phyloP scores from a whole-genome alignment of 331 rosid species.

The Cydonia oblonga region DNA sequence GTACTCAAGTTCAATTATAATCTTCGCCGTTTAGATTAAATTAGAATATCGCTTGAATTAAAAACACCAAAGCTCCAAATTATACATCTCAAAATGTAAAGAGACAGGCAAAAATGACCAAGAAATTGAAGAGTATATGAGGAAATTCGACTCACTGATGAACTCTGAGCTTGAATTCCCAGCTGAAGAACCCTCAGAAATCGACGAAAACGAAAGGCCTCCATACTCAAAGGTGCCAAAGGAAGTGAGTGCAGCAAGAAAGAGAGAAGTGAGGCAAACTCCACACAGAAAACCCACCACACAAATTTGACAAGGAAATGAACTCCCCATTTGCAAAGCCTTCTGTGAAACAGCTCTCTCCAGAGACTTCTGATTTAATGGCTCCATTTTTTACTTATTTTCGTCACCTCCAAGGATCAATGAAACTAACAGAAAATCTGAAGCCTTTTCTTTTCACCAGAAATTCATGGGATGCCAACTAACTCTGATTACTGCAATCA shows the following conservation, averaged over 20 bases:
- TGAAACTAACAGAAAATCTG: background rate
- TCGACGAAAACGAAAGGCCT: conserved; percentile 38
- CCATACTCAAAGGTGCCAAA: conserved; percentile 49
- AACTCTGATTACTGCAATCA: conserved; percentile 26
- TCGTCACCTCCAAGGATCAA: background rate
- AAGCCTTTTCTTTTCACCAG: conserved; percentile 3
- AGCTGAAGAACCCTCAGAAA: conserved; percentile 25
- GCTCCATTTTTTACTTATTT: conserved; percentile 25
- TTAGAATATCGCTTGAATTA: too few relatives aligned
- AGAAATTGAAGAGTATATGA: background rate
- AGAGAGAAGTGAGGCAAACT: conserved; percentile 60
- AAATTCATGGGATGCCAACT: conserved; percentile 7
- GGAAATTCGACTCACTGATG: conserved; percentile 34
- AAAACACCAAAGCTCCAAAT: background rate
- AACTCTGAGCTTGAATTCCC: conserved; percentile 32
- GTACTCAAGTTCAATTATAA: too few relatives aligned
- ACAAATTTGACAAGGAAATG: conserved; percentile 81
- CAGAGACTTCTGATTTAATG: conserved; percentile 38
- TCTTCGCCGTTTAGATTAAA: too few relatives aligned
- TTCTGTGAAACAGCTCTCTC: conserved; percentile 74
- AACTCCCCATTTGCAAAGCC: conserved; percentile 82
- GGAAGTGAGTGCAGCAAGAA: conserved; percentile 73
- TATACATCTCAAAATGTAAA: background rate
- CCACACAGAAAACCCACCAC: conserved; percentile 85
- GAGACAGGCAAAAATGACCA: background rate